Base-by-base conservation (phyloP, 108 stramenopile species). In the Nitzschia sp. region DNA sequence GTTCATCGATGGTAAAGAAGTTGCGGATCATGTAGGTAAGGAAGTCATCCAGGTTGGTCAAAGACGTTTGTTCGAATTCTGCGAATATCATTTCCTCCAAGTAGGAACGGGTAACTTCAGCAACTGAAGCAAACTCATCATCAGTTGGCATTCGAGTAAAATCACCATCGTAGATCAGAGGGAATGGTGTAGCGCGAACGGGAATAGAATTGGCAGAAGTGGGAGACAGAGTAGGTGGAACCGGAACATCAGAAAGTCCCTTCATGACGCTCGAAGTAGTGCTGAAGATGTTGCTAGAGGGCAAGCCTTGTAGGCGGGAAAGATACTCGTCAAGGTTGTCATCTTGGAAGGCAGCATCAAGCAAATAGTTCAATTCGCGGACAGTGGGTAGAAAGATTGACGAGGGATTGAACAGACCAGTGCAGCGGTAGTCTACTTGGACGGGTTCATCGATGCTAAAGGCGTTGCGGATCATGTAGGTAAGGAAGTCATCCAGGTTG, bases 11-110 rank as follows among this genome's bases (percentile, higher is more conserved):
- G 11, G 33, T 36, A 54, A 74, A 67, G 27, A 46, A 28, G 27
- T 68, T 59, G 26, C 64, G 31, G 33, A 58, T 57, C 69, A 70
- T 51, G 56, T 66, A 32, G 1, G 69, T 77, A 23, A 77, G 47
- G 46, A 77, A 77, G 56, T 64, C 64, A 34, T 77, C 76, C 27
- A 77, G 32, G 27, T 57, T 49, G 15, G 62, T 77, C 23, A 77
- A 46, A 1, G 67, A 54, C 18, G 76, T 77, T 51, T 65, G 48
- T 13, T 36, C 59, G 26, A 68, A 77, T 35, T 64, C 53, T 3
- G 45, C 57, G 23, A 34, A 31, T 36, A 77, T 57, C 46, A 46
- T 55, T 23, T 65, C 69, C 45, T 70, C 69, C 68, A 77, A 51
- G 64, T 57, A 77, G 15, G 6, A 17, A 2, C 61, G 62, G 33